phyloP scores from a whole-genome alignment of 2,329 filamentous ascomycete species.

The Diplodia sapinea region DNA sequence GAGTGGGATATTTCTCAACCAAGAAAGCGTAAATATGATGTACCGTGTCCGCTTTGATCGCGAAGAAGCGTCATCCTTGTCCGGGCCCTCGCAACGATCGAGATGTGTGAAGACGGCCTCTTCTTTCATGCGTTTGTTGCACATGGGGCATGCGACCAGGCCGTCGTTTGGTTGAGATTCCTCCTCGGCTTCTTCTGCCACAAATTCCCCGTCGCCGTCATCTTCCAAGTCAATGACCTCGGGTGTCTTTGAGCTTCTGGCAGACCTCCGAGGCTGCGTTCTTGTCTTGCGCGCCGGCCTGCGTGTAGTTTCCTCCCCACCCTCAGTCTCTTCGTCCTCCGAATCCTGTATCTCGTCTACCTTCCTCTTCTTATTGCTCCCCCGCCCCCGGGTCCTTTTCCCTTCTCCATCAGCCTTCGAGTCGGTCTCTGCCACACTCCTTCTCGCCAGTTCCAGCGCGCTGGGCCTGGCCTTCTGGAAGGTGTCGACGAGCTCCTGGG shows the following conservation, averaged over 20 bases:
- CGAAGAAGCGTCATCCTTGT: constrained; percentile 39
- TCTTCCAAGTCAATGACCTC: constrained; percentile 36
- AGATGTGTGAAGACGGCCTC: constrained; percentile 80
- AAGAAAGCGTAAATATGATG: constrained; percentile 8
- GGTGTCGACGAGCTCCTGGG: constrained; percentile 82
- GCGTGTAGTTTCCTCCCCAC: constrained; percentile 50
- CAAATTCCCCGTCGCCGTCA: constrained; percentile 42
- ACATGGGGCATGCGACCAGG: constrained; percentile 83
- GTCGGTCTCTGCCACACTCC: constrained; percentile 40
- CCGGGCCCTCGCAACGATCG: constrained; percentile 65
- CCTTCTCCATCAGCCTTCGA: constrained; percentile 35
- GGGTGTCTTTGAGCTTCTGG: constrained; percentile 36
- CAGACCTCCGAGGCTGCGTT: constrained; percentile 42
- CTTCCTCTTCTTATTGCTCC: constrained; percentile 54
- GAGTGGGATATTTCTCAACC: neutral
- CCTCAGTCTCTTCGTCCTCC: constrained; percentile 53
- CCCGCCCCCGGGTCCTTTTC: constrained; percentile 32
- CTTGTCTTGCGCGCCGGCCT: constrained; percentile 55
- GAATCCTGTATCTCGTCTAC: constrained; percentile 55
- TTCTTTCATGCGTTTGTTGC: constrained; percentile 78
- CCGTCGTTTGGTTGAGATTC: constrained; percentile 66
- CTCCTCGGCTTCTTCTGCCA: constrained; percentile 48
- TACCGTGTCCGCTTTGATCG: constrained; percentile 41
- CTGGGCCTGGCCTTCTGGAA: constrained; percentile 71
- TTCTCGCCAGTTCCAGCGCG: constrained; percentile 68